Percentiles rank a stretch among this genome's conserved stretches.
Conservation (phyloP, 495 filamentous ascomycete species). For the Aspergillus bridgeri region DNA sequence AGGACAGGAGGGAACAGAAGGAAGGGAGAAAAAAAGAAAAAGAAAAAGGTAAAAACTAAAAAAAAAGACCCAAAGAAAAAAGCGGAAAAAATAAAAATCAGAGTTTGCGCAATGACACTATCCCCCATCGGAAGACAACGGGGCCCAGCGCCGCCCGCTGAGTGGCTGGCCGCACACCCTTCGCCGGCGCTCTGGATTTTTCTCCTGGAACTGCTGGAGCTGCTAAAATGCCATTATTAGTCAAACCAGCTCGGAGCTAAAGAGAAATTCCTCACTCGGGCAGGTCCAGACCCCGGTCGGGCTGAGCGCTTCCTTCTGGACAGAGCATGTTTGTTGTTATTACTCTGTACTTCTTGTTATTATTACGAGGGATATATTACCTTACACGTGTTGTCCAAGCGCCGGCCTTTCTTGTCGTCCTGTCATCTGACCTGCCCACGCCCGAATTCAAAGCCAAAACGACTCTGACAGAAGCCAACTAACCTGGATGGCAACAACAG, state of each 20-base stretch:
- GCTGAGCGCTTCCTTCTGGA: slow-evolving; percentile 4
- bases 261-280: neutral
- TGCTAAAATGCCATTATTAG: neutral
- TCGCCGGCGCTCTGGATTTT: slow-evolving; percentile 8
- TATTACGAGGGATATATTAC: too few species aligned
- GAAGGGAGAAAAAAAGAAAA: neutral
- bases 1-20: neutral
- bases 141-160: neutral
- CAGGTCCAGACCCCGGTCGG: slow-evolving; percentile 7
- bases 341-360: too few species aligned
- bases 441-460: neutral
- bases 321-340: too few species aligned
- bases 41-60: neutral
- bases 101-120: slow-evolving; percentile 13
- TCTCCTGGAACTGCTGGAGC: slow-evolving; percentile 8
- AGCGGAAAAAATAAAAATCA: neutral
- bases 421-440: too few species aligned
- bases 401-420: too few species aligned
- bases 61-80: neutral
- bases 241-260: neutral
- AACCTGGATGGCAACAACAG: neutral
- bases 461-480: neutral
- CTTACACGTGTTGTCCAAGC: too few species aligned
- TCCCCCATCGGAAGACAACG: slow-evolving; percentile 1
- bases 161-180: slow-evolving; percentile 4